Evolutionary conservation across 208 protist genomes (phyloP).

Genomic region (Endotrypanum monterogeii): DNA sequence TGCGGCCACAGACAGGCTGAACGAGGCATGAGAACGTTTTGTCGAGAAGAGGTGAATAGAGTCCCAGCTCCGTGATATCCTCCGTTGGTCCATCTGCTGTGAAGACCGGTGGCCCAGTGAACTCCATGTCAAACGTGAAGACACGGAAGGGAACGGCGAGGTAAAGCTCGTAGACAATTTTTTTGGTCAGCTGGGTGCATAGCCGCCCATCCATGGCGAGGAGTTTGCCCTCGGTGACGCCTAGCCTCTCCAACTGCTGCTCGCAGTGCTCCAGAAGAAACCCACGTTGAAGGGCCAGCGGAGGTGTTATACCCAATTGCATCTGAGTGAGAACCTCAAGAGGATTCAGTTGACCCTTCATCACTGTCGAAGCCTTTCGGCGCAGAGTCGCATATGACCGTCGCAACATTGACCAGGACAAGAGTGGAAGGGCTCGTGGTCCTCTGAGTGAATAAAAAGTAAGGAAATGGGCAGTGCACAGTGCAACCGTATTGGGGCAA

Average conservation of each 20-base stretch:
- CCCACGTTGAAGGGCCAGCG: conserved; percentile 62
- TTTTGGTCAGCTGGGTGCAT: conserved; percentile 65
- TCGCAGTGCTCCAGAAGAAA: conserved; percentile 85
- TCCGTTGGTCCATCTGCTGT: conserved; percentile 82
- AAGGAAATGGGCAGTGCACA: not conserved
- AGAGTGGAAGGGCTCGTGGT: not conserved
- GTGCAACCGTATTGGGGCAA: not conserved
- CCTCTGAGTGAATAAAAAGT: not conserved
- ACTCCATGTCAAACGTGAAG: conserved; percentile 91
- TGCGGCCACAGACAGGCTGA: conserved; percentile 52
- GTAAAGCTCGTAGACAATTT: conserved; percentile 80
- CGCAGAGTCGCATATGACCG: conserved; percentile 6
- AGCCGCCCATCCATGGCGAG: conserved; percentile 79
- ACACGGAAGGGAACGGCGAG: conserved; percentile 88
- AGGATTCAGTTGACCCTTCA: conserved; percentile 44
- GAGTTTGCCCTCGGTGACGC: conserved; percentile 80
- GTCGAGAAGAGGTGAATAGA: conserved; percentile 79
- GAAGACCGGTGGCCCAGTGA: conserved; percentile 85
- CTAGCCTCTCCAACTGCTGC: conserved; percentile 60
- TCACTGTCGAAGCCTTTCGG: not conserved
- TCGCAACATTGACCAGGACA: not conserved
- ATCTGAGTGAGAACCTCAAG: conserved; percentile 83
- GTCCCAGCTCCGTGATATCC: conserved; percentile 88
- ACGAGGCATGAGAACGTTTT: conserved; percentile 79
- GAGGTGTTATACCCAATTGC: conserved; percentile 79